These are phyloP conservation scores for Hemisphaericaspora subhashii DNA, from an alignment of 1,139 yeast genomes.

Conservation along the genomic window DNA sequence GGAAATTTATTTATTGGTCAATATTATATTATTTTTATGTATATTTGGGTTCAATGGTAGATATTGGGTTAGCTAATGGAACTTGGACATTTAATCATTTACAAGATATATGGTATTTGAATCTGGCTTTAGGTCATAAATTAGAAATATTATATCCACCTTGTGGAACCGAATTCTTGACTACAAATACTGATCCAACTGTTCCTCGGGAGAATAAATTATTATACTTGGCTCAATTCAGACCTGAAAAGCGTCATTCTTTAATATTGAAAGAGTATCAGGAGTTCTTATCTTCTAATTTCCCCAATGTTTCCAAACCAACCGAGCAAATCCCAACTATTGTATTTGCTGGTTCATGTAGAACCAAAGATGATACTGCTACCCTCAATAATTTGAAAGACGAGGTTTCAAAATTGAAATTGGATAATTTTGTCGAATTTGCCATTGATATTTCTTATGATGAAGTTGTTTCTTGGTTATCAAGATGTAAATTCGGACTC, in stretches of 20 bases:
- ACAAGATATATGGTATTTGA: constrained; percentile 54
- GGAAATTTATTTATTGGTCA: constrained; percentile 74
- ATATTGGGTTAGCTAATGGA: constrained; percentile 75
- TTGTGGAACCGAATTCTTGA: constrained; percentile 60
- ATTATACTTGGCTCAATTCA: constrained; percentile 85
- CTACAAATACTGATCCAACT: constrained; percentile 10
- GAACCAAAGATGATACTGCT: constrained; percentile 64
- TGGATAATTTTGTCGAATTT: constrained; percentile 58
- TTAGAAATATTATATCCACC: constrained; percentile 78
- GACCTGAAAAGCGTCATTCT: constrained; percentile 91
- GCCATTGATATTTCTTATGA: constrained; percentile 75
- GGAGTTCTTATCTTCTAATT: constrained; percentile 36
- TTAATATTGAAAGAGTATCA: constrained; percentile 66
- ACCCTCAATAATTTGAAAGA: constrained; percentile 53
- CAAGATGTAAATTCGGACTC: constrained; percentile 71
- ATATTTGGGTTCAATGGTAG: constrained; percentile 64
- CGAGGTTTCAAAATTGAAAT: constrained; percentile 46
- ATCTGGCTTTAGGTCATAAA: constrained; percentile 20
- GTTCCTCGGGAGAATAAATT: constrained; percentile 56
- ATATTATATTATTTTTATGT: constrained; percentile 60
- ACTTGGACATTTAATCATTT: constrained; percentile 90
- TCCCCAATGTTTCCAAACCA: constrained; percentile 14
- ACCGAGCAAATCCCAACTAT: constrained; percentile 46
- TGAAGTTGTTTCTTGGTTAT: constrained; percentile 54
- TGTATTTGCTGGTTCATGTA: constrained; percentile 80